Base-by-base conservation (phyloP, 106 monocot species). In the Dactylorhiza incarnata region DNA sequence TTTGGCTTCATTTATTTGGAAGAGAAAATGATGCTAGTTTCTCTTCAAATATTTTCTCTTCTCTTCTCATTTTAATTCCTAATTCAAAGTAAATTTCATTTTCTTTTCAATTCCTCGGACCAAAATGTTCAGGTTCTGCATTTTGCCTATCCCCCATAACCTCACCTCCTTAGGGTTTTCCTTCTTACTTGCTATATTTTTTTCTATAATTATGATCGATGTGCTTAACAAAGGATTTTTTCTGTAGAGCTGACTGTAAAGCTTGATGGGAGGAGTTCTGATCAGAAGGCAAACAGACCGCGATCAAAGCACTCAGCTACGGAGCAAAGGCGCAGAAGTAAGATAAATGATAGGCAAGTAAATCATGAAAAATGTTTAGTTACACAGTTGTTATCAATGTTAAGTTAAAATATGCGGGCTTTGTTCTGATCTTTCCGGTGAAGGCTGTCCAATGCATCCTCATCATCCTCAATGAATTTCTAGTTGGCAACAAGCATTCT, bases 271-370 rank as follows among this genome's bases (percentile, higher is more conserved):
- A 76, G 71, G 49, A 67, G 45, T 52, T 56, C 48, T 8, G 79
- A 87, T 66, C 83, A 80, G 75, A 78, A 76, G 75, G 78, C 82
- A 23, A 85, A 73, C 51, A 87, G 87, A 54, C 87, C 89, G 5
- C 76, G 92, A 65, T 87, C 92, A 5, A 92, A 92, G 83, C 92
- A 92, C 73, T 92, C 89, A 7, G 92, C 86, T n/a, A 92, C 89
- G 5, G 92, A 92, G 80, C 92, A 92, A 78, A 82, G 89, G 13
- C 76, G 92, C 24, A 87, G 92, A 73, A 85, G 92, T 80, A 92
- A 92, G 81, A 92, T 92, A 72, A 92, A 92, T 70, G 92, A 92
- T 75, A 89, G 92, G 89, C 45, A 70, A 66, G 66, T 37, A 3
- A 25, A 9, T 26, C 22, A n/a, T 7, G n/a, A 58, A 11, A 5